A percentile compares a stretch with the other conserved stretches of the same genome.
Conservation (phyloP, 2,329 filamentous ascomycete genomes). For the Cucurbitaria berberidis region DNA sequence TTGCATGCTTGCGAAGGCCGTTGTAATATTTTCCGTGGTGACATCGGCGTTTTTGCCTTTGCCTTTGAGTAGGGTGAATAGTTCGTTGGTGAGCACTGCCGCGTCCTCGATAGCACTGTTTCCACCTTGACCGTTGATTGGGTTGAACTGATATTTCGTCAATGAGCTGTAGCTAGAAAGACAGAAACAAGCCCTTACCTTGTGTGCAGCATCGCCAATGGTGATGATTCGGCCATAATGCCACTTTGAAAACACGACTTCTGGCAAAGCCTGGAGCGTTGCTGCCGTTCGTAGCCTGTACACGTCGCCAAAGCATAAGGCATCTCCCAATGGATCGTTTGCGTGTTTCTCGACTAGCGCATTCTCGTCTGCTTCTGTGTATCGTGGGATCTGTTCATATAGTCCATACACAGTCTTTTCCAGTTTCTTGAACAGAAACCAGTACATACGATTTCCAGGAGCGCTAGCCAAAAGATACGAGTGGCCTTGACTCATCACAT, state of each 20-base stretch:
- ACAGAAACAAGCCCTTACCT: slow-evolving; percentile 31
- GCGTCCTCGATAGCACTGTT: slow-evolving; percentile 53
- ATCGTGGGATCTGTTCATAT: slow-evolving; percentile 29
- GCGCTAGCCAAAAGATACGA: slow-evolving; percentile 15
- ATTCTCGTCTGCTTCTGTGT: slow-evolving; percentile 23
- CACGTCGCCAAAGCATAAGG: slow-evolving; percentile 21
- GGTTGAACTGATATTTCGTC: slow-evolving; percentile 8
- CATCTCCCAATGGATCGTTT: slow-evolving; percentile 31
- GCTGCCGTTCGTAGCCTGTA: slow-evolving; percentile 21
- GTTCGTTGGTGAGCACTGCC: slow-evolving; percentile 43
- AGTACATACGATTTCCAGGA: slow-evolving; percentile 29
- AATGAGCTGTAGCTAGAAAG: background rate
- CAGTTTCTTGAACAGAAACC: slow-evolving; percentile 28
- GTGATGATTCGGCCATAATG: slow-evolving; percentile 45
- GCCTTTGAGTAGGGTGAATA: slow-evolving; percentile 13
- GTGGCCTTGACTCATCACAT: background rate
- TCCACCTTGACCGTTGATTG: slow-evolving; percentile 46
- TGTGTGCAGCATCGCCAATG: slow-evolving; percentile 45
- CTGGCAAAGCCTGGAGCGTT: slow-evolving; percentile 37
- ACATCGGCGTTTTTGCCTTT: background rate
- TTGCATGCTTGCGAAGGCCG: slow-evolving; percentile 1
- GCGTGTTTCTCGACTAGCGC: slow-evolving; percentile 8
- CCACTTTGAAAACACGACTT: slow-evolving; percentile 50
- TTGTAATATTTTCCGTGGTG: background rate
- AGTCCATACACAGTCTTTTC: slow-evolving; percentile 25